phyloP scores from a whole-genome alignment of 1,139 yeast species.

The Pichia terricola region DNA sequence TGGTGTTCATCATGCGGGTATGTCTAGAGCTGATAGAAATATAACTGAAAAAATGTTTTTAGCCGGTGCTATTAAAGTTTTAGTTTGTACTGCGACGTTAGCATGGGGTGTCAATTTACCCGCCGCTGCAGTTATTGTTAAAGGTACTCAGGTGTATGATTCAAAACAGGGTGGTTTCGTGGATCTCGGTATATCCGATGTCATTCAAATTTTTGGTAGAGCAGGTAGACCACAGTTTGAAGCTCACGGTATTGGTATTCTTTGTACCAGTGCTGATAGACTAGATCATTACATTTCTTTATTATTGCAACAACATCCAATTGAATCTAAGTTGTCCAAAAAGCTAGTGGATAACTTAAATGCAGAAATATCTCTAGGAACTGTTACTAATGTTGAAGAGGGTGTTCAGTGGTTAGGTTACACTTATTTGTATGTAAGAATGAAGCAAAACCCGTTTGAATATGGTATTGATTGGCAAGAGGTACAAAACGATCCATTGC shows the following conservation, averaged over 20 bases:
- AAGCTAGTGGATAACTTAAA: conserved; percentile 85
- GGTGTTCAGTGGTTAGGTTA: conserved; percentile 96
- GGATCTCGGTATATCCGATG: conserved; percentile 92
- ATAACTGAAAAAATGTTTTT: conserved; percentile 81
- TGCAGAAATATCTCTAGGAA: conserved; percentile 93
- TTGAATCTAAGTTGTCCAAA: conserved; percentile 72
- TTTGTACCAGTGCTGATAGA: conserved; percentile 74
- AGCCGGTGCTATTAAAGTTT: conserved; percentile 76
- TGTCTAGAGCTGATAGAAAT: conserved; percentile 86
- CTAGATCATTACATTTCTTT: conserved; percentile 81
- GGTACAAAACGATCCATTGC: conserved; percentile 69
- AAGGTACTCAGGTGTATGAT: conserved; percentile 94
- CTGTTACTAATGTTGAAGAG: conserved; percentile 89
- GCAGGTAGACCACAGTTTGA: conserved; percentile 99
- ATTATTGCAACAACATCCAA: conserved; percentile 91
- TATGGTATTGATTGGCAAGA: conserved; percentile 93
- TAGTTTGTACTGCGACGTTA: conserved; percentile 93
- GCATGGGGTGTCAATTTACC: conserved; percentile 99
- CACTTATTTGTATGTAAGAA: conserved; percentile 86
- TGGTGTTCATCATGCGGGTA: conserved; percentile 97
- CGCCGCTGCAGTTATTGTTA: conserved; percentile 93
- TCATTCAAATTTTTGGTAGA: conserved; percentile 96
- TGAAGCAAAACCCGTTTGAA: conserved; percentile 88
- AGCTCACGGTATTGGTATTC: conserved; percentile 81
- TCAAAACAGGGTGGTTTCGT: conserved; percentile 90